phyloP scores from a whole-genome alignment of 2,329 filamentous ascomycete genomes.

The Emericellopsis atlantica region DNA sequence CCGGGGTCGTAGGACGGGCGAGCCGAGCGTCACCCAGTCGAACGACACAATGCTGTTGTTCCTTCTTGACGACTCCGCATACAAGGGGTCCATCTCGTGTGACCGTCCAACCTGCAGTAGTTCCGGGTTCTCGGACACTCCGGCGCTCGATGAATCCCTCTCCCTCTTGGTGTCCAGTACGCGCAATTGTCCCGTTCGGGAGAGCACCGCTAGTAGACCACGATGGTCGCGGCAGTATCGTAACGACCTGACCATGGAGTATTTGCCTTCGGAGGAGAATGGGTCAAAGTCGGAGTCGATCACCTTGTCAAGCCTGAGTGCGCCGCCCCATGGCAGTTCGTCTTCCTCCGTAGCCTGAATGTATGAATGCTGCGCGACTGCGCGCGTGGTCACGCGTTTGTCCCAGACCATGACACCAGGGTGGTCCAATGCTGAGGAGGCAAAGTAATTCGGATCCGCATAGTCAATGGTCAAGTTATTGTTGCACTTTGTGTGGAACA shows the following conservation, averaged over 20 bases:
- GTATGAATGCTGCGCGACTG: conserved; percentile 40
- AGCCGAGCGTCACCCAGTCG: conserved; percentile 51
- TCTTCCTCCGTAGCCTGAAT: conserved; percentile 46
- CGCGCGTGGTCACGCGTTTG: conserved; percentile 45
- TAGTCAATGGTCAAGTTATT: conserved; percentile 70
- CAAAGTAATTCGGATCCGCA: conserved; percentile 71
- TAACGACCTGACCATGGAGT: conserved; percentile 48
- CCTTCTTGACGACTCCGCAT: conserved; percentile 35
- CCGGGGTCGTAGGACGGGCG: conserved; percentile 41
- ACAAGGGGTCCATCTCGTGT: conserved; percentile 49
- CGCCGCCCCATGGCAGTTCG: conserved; percentile 49
- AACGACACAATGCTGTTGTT: conserved; percentile 54
- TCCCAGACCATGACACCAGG: conserved; percentile 71
- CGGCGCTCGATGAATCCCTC: conserved; percentile 21
- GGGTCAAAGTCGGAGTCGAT: conserved; percentile 42
- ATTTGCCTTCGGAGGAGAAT: conserved; percentile 37
- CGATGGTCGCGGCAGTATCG: conserved; percentile 51
- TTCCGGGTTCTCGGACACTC: conserved; percentile 30
- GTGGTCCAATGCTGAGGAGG: conserved; percentile 64
- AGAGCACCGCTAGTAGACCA: conserved; percentile 48
- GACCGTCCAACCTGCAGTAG: conserved; percentile 47
- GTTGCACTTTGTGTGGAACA: conserved; percentile 54
- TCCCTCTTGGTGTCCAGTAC: conserved; percentile 47
- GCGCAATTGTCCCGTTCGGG: conserved; percentile 50
- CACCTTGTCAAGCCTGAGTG: conserved; percentile 42